These are phyloP conservation scores for Papiliotrema flavescens DNA, from an alignment of 1,284 basidiomycete genomes.

Conservation along the genomic window DNA sequence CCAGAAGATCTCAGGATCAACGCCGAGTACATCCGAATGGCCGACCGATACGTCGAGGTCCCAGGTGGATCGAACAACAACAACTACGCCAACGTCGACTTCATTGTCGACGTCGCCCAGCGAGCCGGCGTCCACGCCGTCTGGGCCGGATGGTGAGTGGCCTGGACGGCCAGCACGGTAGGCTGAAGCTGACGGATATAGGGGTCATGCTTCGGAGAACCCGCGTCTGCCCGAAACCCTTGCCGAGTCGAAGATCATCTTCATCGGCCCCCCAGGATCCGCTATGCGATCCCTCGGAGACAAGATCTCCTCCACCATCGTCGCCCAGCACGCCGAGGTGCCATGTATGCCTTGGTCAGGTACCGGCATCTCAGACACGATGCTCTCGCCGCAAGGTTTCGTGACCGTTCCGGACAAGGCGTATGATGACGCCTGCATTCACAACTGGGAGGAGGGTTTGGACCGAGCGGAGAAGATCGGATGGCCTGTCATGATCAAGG, in stretches of 20 bases:
- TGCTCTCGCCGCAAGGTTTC: conserved; percentile 80
- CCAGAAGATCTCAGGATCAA: conserved; percentile 95
- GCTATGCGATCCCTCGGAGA: conserved; percentile 99
- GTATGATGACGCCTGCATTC: conserved; percentile 86
- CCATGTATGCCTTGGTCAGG: conserved; percentile 99
- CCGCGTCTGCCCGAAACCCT: conserved; percentile 95
- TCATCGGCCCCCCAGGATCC: conserved; percentile 97
- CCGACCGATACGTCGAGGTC: conserved; percentile 97
- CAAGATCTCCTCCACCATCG: conserved; percentile 99
- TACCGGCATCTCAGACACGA: conserved; percentile 85
- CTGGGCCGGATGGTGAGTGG: conserved; percentile 89
- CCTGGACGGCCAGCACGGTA: no score
- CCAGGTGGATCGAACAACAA: conserved; percentile 99
- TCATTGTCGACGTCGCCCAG: conserved; percentile 98
- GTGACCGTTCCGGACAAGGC: conserved; percentile 91
- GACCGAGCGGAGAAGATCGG: conserved; percentile 82
- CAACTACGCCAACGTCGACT: conserved; percentile 99
- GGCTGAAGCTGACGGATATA: conserved; percentile 24
- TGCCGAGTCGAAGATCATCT: conserved; percentile 90
- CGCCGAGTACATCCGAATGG: conserved; percentile 99
- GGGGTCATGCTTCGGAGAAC: conserved; percentile 98
- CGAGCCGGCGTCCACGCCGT: conserved; percentile 97
- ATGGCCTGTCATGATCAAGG: conserved; percentile 99
- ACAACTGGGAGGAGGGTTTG: conserved; percentile 83
- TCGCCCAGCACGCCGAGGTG: conserved; percentile 95